A percentile compares a stretch with the other conserved stretches of the same genome.
phyloP scores from a whole-genome alignment of 768 basidiomycete species.

The Boletus tomentosulus region DNA sequence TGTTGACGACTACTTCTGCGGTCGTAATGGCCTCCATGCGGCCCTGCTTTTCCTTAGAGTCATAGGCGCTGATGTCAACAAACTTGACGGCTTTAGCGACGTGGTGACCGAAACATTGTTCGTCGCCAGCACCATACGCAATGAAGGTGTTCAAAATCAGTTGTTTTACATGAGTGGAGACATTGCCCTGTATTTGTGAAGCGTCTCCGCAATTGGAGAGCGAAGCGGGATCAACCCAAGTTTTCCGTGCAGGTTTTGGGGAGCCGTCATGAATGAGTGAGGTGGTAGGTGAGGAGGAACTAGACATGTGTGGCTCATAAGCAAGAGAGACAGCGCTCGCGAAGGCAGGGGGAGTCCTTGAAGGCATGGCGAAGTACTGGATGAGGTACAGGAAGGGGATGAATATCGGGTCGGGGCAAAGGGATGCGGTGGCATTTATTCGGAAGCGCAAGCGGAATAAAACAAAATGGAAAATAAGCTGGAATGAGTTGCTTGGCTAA shows the following conservation, averaged over 20 bases:
- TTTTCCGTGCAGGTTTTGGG: conserved; percentile 28
- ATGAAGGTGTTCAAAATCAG: conserved; percentile 64
- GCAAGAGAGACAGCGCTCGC: conserved; percentile 25
- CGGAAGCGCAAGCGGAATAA: conserved; percentile 10
- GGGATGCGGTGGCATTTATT: conserved; percentile 27
- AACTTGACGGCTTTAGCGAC: conserved; percentile 60
- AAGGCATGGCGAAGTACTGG: conserved; percentile 19
- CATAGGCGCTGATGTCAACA: conserved; percentile 52
- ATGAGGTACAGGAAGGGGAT: not conserved
- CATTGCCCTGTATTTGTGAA: conserved; percentile 59
- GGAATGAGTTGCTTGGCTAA: conserved; percentile 24
- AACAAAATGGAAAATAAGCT: conserved; percentile 13
- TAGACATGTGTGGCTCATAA: conserved; percentile 23
- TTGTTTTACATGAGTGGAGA: conserved; percentile 58
- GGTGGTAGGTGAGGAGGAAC: conserved; percentile 20
- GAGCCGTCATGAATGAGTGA: conserved; percentile 25
- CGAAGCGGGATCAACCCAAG: conserved; percentile 63
- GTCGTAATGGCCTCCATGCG: conserved; percentile 57
- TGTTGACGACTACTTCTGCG: conserved; percentile 59
- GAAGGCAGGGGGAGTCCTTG: conserved; percentile 25
- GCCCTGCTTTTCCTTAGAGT: conserved; percentile 44
- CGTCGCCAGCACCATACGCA: conserved; percentile 65
- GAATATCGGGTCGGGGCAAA: conserved; percentile 1
- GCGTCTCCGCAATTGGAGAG: conserved; percentile 58
- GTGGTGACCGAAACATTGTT: conserved; percentile 56